Evolutionary conservation across 352 stramenopile species (phyloP).

Genomic region (Phytophthora hibernalis): DNA sequence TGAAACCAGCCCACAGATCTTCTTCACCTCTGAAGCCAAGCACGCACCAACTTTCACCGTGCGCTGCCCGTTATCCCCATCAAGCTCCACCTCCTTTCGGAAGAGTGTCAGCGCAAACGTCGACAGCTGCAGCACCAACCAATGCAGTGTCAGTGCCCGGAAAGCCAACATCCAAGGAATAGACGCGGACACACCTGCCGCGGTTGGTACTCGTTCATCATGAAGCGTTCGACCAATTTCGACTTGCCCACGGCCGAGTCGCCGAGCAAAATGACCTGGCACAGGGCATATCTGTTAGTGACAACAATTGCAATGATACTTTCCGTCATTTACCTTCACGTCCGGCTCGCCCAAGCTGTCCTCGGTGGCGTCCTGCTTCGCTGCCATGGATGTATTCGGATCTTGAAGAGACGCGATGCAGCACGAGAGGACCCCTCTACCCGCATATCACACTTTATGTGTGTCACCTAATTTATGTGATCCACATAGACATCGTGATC

Average conservation of each 20-base stretch:
- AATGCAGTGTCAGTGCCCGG: neutral
- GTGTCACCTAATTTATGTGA: too few species aligned
- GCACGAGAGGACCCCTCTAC: too few species aligned
- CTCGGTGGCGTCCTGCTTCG: constrained; percentile 30
- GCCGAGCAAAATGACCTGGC: constrained; percentile 92
- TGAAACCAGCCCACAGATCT: neutral
- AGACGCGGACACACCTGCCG: constrained; percentile 53
- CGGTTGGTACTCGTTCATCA: constrained; percentile 97
- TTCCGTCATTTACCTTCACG: constrained; percentile 50
- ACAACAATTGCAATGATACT: neutral
- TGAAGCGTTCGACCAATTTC: constrained; percentile 96
- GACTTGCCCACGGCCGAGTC: constrained; percentile 96
- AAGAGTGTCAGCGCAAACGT: constrained; percentile 97
- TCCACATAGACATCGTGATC: constrained; percentile 14
- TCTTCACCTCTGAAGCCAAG: neutral
- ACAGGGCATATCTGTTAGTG: neutral
- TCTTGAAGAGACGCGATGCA: constrained; percentile 18
- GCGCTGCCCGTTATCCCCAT: constrained; percentile 57
- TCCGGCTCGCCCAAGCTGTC: constrained; percentile 70
- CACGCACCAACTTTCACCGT: constrained; percentile 71
- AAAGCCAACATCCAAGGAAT: neutral
- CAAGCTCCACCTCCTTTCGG: constrained; percentile 91
- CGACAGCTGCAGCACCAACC: constrained; percentile 67
- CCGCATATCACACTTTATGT: too few species aligned
- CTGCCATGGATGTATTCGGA: constrained; percentile 29